Evolutionary conservation across 78 protist genomes (phyloP).

Genomic region (Protostelium mycophagum): DNA sequence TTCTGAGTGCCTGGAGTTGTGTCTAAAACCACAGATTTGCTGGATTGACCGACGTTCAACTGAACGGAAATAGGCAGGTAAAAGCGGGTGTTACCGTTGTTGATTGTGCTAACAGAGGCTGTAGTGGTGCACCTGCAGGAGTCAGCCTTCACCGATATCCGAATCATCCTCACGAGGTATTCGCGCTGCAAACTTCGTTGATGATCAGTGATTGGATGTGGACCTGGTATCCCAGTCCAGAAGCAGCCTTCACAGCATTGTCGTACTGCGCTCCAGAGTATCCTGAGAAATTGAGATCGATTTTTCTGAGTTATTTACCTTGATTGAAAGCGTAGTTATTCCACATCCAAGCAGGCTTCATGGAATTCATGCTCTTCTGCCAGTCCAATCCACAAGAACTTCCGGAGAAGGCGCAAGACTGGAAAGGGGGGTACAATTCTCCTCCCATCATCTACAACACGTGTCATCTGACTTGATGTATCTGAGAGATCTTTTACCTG

Average conservation of each 20-base stretch:
- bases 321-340: not conserved
- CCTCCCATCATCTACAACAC: not conserved
- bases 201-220: not conserved
- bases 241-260: not conserved
- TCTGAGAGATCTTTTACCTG: not conserved
- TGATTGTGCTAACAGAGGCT: not conserved
- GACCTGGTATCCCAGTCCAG: not conserved
- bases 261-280: not conserved
- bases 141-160: too few species aligned
- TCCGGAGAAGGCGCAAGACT: not conserved
- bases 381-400: not conserved
- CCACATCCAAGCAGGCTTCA: not conserved
- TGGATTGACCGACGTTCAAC: not conserved
- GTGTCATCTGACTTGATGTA: not conserved
- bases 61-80: not conserved
- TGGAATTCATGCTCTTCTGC: not conserved
- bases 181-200: not conserved
- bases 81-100: not conserved
- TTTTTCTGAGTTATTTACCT: too few species aligned
- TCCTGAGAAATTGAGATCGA: too few species aligned
- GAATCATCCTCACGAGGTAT: not conserved
- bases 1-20: not conserved
- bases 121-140: not conserved
- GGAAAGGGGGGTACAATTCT: not conserved
- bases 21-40: not conserved